Evolutionary conservation across 2,329 filamentous ascomycete genomes (phyloP).

Genomic region (Hypoxylon sp.): DNA sequence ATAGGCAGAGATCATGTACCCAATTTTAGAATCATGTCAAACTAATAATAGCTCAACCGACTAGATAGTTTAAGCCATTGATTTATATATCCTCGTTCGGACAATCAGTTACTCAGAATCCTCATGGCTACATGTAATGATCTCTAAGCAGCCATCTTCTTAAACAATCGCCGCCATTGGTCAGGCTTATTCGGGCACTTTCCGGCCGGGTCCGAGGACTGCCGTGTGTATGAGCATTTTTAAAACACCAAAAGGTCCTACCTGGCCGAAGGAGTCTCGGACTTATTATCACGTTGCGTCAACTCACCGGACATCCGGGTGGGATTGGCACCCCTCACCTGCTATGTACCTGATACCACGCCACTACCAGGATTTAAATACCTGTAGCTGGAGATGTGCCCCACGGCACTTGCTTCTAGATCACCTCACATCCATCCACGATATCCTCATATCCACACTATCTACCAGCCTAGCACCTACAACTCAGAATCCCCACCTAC

Average conservation of each 20-base stretch:
- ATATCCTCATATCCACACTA: not conserved
- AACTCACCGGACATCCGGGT: conserved; percentile 1
- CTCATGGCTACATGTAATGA: not conserved
- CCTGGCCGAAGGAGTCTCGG: not conserved
- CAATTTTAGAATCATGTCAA: not conserved
- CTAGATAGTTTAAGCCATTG: not conserved
- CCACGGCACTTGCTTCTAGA: not conserved
- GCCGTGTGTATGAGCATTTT: not conserved
- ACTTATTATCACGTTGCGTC: not conserved
- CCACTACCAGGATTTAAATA: not conserved
- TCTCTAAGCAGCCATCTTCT: not conserved
- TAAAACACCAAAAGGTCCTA: not conserved
- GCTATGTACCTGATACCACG: too few species aligned
- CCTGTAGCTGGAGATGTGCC: not conserved
- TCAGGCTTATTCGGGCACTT: not conserved
- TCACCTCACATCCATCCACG: too few species aligned
- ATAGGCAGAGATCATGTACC: not conserved
- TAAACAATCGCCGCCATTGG: not conserved
- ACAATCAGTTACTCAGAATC: not conserved
- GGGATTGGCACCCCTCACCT: not conserved
- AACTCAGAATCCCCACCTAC: not conserved
- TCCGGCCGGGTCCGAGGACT: not conserved
- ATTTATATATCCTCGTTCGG: not conserved
- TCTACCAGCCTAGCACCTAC: not conserved
- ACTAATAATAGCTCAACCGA: not conserved